phyloP scores from a whole-genome alignment of 1,139 yeast genomes.

The Geotrichum carabidarum region DNA sequence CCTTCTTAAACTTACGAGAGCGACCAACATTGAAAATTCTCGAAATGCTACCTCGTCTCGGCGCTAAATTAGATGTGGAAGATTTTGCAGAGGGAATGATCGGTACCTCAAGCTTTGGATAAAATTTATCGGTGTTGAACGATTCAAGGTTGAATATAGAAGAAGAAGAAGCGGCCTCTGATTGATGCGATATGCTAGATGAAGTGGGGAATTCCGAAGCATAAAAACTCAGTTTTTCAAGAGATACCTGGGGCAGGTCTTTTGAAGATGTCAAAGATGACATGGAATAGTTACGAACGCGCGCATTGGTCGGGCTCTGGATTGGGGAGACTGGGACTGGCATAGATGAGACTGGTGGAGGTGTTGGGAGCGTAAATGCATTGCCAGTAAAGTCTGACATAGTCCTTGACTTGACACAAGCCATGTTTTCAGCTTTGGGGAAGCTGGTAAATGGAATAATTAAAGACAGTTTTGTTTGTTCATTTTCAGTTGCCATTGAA shows the following conservation, averaged over 20 bases:
- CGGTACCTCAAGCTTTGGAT: not conserved
- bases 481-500: too few species aligned
- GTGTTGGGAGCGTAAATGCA: not conserved
- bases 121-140: not conserved
- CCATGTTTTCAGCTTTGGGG: too few species aligned
- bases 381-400: not conserved
- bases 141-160: not conserved
- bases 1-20: constrained; percentile 1
- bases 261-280: not conserved
- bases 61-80: not conserved
- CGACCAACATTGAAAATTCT: constrained; percentile 10
- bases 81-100: not conserved
- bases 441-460: too few species aligned
- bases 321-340: not conserved
- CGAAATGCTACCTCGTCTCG: constrained; percentile 11
- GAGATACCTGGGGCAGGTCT: not conserved
- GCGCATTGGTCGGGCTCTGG: not conserved
- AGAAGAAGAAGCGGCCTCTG: not conserved
- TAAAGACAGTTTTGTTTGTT: too few species aligned
- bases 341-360: not conserved
- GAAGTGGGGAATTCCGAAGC: not conserved
- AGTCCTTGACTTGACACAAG: too few species aligned
- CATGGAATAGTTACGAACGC: constrained; percentile 3
- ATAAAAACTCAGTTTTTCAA: not conserved
- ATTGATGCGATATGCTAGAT: not conserved